These are phyloP conservation scores for Teunomyces lycoperdinae DNA, from an alignment of 805 yeast genomes.

Conservation along the genomic window DNA sequence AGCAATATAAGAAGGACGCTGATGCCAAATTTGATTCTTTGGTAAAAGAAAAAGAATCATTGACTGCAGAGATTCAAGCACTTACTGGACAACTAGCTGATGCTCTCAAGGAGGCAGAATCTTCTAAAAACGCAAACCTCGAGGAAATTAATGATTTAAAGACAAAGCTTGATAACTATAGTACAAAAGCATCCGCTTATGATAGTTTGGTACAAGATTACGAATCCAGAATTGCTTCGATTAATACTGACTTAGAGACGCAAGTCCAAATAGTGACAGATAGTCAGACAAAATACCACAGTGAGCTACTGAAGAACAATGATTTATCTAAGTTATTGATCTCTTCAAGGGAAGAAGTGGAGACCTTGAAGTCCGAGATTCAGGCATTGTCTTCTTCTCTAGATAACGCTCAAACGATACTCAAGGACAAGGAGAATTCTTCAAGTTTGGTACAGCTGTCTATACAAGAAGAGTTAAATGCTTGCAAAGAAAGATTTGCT, in stretches of 20 bases:
- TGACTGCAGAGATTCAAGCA: conserved; percentile 14
- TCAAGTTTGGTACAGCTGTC: conserved; percentile 20
- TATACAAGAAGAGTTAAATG: conserved; percentile 36
- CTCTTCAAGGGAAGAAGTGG: conserved; percentile 13
- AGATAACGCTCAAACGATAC: not conserved
- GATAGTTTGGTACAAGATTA: conserved; percentile 32
- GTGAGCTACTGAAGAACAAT: conserved; percentile 54
- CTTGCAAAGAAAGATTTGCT: conserved; percentile 43
- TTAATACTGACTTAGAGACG: conserved; percentile 29
- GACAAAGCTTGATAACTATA: conserved; percentile 18
- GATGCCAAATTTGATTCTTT: conserved; percentile 20
- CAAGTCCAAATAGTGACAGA: conserved; percentile 48
- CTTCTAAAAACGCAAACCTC: conserved; percentile 15
- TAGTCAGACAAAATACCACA: conserved; percentile 53
- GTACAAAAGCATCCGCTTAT: conserved; percentile 30
- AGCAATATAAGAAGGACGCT: conserved; percentile 26
- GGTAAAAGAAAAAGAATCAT: conserved; percentile 21
- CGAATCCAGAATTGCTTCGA: conserved; percentile 25
- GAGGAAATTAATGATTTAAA: conserved; percentile 27
- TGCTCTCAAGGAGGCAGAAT: conserved; percentile 18
- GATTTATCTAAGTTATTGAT: conserved; percentile 39
- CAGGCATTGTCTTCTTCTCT: conserved; percentile 2
- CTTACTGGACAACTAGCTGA: conserved; percentile 5
- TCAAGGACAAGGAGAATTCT: conserved; percentile 12
- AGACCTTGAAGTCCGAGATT: conserved; percentile 4